Evolutionary conservation across 169 alveolate species (phyloP), one percentile per base, ranked within the genome.

Genomic region (Plasmodium gaboni): DNA sequence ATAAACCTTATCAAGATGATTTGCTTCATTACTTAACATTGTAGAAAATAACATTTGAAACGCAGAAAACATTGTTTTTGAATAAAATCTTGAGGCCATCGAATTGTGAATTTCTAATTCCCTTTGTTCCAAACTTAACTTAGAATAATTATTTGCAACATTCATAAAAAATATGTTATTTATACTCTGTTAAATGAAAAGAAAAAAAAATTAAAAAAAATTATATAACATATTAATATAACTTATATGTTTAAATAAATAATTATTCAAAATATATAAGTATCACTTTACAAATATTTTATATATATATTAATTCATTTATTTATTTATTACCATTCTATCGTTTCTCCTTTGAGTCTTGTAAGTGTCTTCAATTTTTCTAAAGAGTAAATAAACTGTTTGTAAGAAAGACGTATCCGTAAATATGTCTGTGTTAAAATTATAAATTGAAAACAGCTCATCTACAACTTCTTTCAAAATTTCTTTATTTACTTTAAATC

Each of bases 301-400:
- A 67, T 1, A 53, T 55, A 59, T 73, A 15, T n/a, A 59, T 44
- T 3, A 32, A 32, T 59, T n/a, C n/a, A 8, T 28, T 8, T 13
- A 73, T 57, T 24, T 12, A 73, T 55, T 17, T 19, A 48, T 73
- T 73, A 73, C 87, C 38, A 60, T 73, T 17, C 10, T 15, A 19
- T 73, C 87, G n/a, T 73, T 73, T 22, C 60, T 57, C 72, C 87
- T 73, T 3, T 73, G 87, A 6, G 38, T 28, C 9, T 38, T 22
- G 38, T 38, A 57, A 19, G 63, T 73, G 9, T 6, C 38, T 59
- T 73, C 87, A 32, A 73, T 57, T 73, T 73, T 73, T 60, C 63
- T 73, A 42, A 38, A 32, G 22, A 73, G 61, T 42, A 73, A 59
- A 57, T 73, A 73, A 2, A 73, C 73, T 4, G 87, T 28, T 48